Evolutionary conservation across 2,329 filamentous ascomycete genomes (phyloP).

Genomic region (Plenodomus biglobosus): DNA sequence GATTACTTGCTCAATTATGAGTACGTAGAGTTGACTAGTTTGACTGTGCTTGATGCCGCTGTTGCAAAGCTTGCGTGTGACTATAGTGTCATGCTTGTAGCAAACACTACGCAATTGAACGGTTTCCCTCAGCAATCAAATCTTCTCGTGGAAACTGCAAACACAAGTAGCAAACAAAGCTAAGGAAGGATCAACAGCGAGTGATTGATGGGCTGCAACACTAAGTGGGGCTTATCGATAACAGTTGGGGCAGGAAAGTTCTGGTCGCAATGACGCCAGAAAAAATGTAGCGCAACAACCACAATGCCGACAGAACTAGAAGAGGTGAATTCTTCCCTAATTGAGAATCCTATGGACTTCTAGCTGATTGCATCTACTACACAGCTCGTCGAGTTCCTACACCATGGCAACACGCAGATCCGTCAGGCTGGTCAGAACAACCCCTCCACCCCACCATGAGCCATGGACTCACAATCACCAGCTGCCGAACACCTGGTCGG

Average conservation of each 20-base stretch:
- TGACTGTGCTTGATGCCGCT: neutral
- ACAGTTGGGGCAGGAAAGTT: slow-evolving; percentile 28
- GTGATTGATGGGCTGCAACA: too few relatives aligned
- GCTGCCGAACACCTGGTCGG: slow-evolving; percentile 85
- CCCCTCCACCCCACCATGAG: slow-evolving; percentile 27
- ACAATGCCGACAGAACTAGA: slow-evolving; percentile 55
- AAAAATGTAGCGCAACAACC: slow-evolving; percentile 18
- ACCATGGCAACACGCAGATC: slow-evolving; percentile 88
- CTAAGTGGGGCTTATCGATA: slow-evolving; percentile 37
- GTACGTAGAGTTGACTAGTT: neutral
- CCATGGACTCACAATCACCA: slow-evolving; percentile 39
- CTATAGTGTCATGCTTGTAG: neutral
- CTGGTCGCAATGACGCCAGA: slow-evolving; percentile 22
- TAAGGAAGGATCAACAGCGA: too few relatives aligned
- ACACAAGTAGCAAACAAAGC: too few relatives aligned
- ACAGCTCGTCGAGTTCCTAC: slow-evolving; percentile 91
- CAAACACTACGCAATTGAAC: too few relatives aligned
- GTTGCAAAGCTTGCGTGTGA: slow-evolving; percentile 1
- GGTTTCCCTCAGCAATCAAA: too few relatives aligned
- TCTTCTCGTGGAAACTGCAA: too few relatives aligned
- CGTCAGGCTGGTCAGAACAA: slow-evolving; percentile 67
- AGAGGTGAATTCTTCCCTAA: slow-evolving; percentile 45
- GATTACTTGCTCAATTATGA: neutral
- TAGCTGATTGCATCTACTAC: neutral
- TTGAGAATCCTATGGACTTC: neutral